Base-by-base conservation (phyloP, 805 yeast species). In the Yamadazyma takamatsuzukensis region DNA sequence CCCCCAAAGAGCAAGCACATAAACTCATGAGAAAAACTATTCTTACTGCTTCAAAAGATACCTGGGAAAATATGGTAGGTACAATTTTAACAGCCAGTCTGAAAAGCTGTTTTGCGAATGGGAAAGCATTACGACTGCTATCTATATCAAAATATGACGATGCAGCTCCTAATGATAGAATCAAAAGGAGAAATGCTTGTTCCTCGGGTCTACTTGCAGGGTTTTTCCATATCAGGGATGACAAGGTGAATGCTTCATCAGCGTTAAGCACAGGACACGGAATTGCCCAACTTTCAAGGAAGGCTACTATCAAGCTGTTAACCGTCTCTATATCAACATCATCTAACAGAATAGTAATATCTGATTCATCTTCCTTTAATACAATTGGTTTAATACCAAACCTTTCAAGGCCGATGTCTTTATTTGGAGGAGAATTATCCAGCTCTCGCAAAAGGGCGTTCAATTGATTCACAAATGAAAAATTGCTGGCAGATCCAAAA, bases 401-500 rank as follows among this genome's bases (percentile, higher is more conserved):
- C 16, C 40, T 30, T 26, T 43, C 44, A 12, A 46, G 29, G 2
- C 49, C 51, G 17, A 40, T 32, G 18, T 37, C 38, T 29, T 43
- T 43, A 16, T 36, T 41, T 4, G 18, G 15, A 5, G 21, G 22
- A 4, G 34, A 32, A 8, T 16, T 31, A 15, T 30, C 44, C 26
- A 26, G 34, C 23, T 33, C 32, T 15, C 24, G 15, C 5, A 49
- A 24, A 21, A 42, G 44, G 23, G 46, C 41, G 30, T 49, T 46
- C 28, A 49, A 28, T 17, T 49, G 51, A 24, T 40, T 49, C 10
- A 49, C 49, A 38, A 49, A 48, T 7, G 52, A 39, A 21, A 40
- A 43, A 25, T 49, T 49, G 32, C 48, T 41, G 5, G 51, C 44
- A 6, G 54, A 43, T 4, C 54, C 54, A 44, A 45, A 49, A 25